These are phyloP conservation scores for Peronospora belbahrii DNA, from an alignment of 352 stramenopile genomes.

Conservation along the genomic window DNA sequence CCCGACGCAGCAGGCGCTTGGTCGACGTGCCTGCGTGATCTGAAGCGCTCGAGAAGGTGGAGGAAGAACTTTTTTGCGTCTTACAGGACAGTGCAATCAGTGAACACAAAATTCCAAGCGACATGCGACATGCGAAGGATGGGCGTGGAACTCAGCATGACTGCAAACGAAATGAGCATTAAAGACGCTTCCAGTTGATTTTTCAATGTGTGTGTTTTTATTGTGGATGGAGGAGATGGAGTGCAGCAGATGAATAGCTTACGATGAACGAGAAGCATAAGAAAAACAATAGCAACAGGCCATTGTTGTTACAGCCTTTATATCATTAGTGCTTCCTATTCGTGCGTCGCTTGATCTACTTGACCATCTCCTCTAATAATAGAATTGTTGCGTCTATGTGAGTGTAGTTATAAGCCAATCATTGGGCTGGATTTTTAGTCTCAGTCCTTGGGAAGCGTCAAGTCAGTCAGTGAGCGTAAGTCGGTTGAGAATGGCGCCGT, in stretches of 20 bases:
- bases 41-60: constrained; percentile 12
- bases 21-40: constrained; percentile 41
- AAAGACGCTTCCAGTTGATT: constrained; percentile 8
- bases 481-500: constrained; percentile 34
- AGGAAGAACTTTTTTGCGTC: constrained; percentile 1
- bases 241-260: not conserved
- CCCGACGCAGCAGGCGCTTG: constrained; percentile 61
- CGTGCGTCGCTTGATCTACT: constrained; percentile 6
- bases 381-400: no score
- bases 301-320: constrained; percentile 2
- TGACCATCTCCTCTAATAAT: constrained; percentile 5
- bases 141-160: not conserved
- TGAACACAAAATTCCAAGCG: constrained; percentile 3
- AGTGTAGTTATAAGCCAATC: constrained; percentile 14
- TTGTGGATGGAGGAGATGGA: constrained; percentile 13
- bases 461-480: not conserved
- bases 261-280: constrained; percentile 6
- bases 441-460: not conserved
- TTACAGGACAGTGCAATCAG: not conserved
- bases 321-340: not conserved
- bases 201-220: constrained; percentile 30
- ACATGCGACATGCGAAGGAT: constrained; percentile 1
- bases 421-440: constrained; percentile 4
- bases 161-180: constrained; percentile 4
- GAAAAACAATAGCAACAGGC: constrained; percentile 1